Percentiles rank a stretch among this genome's conserved stretches.
These are phyloP conservation scores for Dentipellis sp. DNA, from an alignment of 768 basidiomycete genomes.

Conservation along the genomic window DNA sequence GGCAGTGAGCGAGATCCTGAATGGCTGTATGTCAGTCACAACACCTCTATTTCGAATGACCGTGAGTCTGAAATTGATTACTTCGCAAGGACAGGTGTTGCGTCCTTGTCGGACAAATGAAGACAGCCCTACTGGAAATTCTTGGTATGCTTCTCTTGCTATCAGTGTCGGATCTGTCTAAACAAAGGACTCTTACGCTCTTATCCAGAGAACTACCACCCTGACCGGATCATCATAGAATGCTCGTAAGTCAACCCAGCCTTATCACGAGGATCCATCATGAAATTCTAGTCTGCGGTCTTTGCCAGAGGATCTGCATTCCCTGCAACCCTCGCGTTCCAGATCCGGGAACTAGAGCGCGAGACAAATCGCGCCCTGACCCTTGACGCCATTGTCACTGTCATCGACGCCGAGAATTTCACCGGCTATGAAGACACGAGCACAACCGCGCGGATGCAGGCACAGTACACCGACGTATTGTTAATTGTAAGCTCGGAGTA, in stretches of 20 bases:
- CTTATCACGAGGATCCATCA: neutral
- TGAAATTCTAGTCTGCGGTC: too few relatives aligned
- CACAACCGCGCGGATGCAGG: slow-evolving; percentile 87
- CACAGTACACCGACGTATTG: slow-evolving; percentile 91
- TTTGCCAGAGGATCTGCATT: slow-evolving; percentile 78
- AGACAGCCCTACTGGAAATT: slow-evolving; percentile 83
- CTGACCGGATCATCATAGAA: slow-evolving; percentile 92
- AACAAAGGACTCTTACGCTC: neutral
- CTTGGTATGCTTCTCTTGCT: slow-evolving; percentile 38
- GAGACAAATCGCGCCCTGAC: slow-evolving; percentile 68
- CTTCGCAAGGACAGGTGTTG: slow-evolving; percentile 56
- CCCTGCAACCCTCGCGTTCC: slow-evolving; percentile 91
- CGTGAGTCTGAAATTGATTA: neutral
- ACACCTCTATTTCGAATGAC: neutral
- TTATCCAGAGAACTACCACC: slow-evolving; percentile 60
- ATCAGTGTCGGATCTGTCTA: neutral
- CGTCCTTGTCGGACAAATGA: slow-evolving; percentile 91
- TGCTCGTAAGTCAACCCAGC: slow-evolving; percentile 57
- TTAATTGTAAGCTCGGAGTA: slow-evolving; percentile 52
- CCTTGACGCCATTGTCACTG: slow-evolving; percentile 87
- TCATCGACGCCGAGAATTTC: slow-evolving; percentile 89
- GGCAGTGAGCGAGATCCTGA: slow-evolving; percentile 88
- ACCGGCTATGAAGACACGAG: slow-evolving; percentile 87
- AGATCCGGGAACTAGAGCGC: slow-evolving; percentile 82
- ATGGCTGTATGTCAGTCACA: slow-evolving; percentile 83